Evolutionary conservation across 768 basidiomycete genomes (phyloP).

Genomic region (Boletellus ananas): DNA sequence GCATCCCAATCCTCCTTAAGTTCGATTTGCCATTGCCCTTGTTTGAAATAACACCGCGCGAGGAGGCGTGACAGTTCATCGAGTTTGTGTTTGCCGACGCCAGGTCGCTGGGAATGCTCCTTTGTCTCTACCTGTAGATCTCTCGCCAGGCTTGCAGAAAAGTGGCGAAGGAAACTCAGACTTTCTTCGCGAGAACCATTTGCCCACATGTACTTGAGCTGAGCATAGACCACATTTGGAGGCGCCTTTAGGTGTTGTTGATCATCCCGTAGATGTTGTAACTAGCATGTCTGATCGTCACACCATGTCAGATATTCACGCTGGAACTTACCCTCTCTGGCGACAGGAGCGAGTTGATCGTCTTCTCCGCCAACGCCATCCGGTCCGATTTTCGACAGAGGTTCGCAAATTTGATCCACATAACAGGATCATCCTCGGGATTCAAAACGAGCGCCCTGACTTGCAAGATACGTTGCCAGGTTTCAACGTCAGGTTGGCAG

Average conservation of each 20-base stretch:
- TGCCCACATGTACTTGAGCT: conserved; percentile 95
- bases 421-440: conserved; percentile 90
- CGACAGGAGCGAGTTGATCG: conserved; percentile 85
- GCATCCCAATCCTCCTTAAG: conserved; percentile 75
- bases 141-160: conserved; percentile 68
- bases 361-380: conserved; percentile 94
- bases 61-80: conserved; percentile 77
- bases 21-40: conserved; percentile 90
- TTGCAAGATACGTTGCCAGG: conserved; percentile 97
- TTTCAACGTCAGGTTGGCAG: conserved; percentile 97
- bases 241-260: conserved; percentile 69
- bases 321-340: conserved; percentile 55
- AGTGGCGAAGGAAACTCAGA: conserved; percentile 76
- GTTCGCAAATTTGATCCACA: conserved; percentile 99
- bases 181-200: conserved; percentile 74
- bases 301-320: background rate
- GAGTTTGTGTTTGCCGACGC: conserved; percentile 56
- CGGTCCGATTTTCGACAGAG: conserved; percentile 93
- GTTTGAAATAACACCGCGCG: conserved; percentile 96
- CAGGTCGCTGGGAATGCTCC: conserved; percentile 47
- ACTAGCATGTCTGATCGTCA: conserved; percentile 21
- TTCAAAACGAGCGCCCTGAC: conserved; percentile 90
- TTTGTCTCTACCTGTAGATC: conserved; percentile 66
- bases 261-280: conserved; percentile 48
- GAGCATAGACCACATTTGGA: conserved; percentile 94